Conservation (phyloP, 2,329 filamentous ascomycete genomes). For the Fusarium sublunatum region DNA sequence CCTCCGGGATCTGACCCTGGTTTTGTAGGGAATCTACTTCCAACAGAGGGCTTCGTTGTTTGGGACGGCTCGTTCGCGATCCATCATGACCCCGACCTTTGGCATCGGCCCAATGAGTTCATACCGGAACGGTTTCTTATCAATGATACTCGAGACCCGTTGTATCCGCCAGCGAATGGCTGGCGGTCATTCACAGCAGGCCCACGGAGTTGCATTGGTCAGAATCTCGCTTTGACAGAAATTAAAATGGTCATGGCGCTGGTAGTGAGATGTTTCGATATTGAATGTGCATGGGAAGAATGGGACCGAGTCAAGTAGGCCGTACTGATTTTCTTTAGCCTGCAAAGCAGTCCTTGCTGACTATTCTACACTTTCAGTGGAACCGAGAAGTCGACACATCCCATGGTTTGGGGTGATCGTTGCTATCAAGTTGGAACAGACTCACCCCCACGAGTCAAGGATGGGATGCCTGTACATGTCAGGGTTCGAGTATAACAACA, state of each 20-base stretch:
- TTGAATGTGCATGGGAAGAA: conserved; percentile 36
- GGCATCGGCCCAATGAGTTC: conserved; percentile 30
- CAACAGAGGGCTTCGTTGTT: conserved; percentile 45
- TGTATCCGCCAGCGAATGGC: conserved; percentile 50
- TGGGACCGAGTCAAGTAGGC: conserved; percentile 31
- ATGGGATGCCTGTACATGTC: conserved; percentile 54
- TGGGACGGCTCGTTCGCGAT: conserved; percentile 33
- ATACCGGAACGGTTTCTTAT: conserved; percentile 38
- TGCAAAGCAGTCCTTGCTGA: not conserved
- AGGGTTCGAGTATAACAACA: not conserved
- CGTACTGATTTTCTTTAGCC: not conserved
- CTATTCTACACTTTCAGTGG: not conserved
- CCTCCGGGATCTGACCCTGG: conserved; percentile 19
- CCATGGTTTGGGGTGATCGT: conserved; percentile 49
- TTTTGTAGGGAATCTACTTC: conserved; percentile 39
- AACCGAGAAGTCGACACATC: not conserved
- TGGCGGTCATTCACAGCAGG: conserved; percentile 66
- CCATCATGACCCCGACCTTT: conserved; percentile 28
- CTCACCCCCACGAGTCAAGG: conserved; percentile 50
- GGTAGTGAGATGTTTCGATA: conserved; percentile 32
- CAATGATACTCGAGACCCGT: conserved; percentile 26
- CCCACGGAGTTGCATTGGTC: conserved; percentile 66
- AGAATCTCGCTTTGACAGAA: conserved; percentile 62
- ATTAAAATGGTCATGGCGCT: conserved; percentile 27
- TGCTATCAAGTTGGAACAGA: conserved; percentile 54